Conservation (phyloP, 2,329 filamentous ascomycete genomes). For the Parascedosporium putredinis region DNA sequence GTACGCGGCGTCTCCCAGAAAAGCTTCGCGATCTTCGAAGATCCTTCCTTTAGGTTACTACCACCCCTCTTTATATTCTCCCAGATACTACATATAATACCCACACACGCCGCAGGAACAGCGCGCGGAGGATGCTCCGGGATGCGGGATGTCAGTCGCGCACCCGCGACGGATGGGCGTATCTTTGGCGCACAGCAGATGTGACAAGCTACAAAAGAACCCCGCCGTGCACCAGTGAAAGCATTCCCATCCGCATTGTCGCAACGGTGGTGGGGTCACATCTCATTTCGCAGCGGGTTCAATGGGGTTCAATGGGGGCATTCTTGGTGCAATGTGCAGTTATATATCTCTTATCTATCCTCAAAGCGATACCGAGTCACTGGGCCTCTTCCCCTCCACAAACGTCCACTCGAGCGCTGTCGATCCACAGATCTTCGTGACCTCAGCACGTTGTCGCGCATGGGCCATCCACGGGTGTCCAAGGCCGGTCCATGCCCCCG, state of each 20-base stretch:
- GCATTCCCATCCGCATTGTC: too few relatives aligned
- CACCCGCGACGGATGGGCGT: too few relatives aligned
- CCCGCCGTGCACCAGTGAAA: too few relatives aligned
- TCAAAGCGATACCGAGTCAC: constrained; percentile 3
- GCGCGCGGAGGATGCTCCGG: not conserved
- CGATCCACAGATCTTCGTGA: constrained; percentile 1
- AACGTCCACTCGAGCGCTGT: too few relatives aligned
- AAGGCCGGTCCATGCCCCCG: not conserved
- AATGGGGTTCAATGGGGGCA: not conserved
- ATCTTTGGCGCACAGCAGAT: too few relatives aligned
- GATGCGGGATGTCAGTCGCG: not conserved
- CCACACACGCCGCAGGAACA: not conserved
- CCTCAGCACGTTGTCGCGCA: constrained; percentile 2
- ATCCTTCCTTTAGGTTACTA: not conserved
- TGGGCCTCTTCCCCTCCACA: not conserved
- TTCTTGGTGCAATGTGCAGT: not conserved
- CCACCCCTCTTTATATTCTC: not conserved
- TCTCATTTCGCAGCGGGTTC: not conserved
- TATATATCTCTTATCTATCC: not conserved
- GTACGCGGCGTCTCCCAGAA: not conserved
- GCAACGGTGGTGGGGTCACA: too few relatives aligned
- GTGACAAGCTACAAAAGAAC: too few relatives aligned
- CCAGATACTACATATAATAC: not conserved
- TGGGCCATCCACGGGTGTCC: not conserved
- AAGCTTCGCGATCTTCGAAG: too few relatives aligned